Conservation (phyloP, 495 filamentous ascomycete species). For the Aspergillus funiculosus region DNA sequence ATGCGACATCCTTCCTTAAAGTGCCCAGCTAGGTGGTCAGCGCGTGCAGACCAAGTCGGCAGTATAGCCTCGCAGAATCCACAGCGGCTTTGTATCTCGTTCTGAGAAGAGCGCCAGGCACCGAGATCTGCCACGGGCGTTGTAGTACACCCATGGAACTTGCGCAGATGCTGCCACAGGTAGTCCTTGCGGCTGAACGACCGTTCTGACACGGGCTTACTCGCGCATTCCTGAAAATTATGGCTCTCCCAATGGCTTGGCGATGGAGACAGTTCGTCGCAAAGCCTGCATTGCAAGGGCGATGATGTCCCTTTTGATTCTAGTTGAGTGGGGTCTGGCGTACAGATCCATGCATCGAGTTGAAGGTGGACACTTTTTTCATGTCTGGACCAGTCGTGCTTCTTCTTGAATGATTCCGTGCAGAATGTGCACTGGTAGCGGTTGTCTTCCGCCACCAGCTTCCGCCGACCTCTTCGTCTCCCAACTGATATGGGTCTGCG, state of each 20-base stretch:
- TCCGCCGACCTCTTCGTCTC: constrained; percentile 37
- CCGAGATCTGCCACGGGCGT: constrained; percentile 58
- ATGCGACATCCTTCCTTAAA: constrained; percentile 63
- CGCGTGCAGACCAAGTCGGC: constrained; percentile 55
- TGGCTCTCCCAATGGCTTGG: constrained; percentile 62
- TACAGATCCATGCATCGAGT: constrained; percentile 73
- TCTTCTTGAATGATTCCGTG: constrained; percentile 70
- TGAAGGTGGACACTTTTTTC: constrained; percentile 75
- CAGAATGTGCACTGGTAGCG: constrained; percentile 81
- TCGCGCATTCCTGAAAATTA: constrained; percentile 63
- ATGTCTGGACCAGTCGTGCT: constrained; percentile 81
- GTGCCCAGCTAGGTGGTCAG: constrained; percentile 62
- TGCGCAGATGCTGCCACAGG: constrained; percentile 70
- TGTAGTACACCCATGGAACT: constrained; percentile 64
- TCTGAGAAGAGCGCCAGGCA: constrained; percentile 56
- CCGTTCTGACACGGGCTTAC: constrained; percentile 56
- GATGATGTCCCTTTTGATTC: constrained; percentile 10
- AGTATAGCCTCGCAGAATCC: constrained; percentile 62
- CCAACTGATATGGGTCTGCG: constrained; percentile 9
- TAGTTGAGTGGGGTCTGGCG: constrained; percentile 6
- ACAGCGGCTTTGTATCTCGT: constrained; percentile 59
- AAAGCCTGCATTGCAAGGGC: constrained; percentile 57
- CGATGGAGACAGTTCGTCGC: constrained; percentile 52
- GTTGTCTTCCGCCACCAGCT: constrained; percentile 35
- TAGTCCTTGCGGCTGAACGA: constrained; percentile 85